Conservation (phyloP, 805 yeast genomes). For the Wickerhamomyces alni region DNA sequence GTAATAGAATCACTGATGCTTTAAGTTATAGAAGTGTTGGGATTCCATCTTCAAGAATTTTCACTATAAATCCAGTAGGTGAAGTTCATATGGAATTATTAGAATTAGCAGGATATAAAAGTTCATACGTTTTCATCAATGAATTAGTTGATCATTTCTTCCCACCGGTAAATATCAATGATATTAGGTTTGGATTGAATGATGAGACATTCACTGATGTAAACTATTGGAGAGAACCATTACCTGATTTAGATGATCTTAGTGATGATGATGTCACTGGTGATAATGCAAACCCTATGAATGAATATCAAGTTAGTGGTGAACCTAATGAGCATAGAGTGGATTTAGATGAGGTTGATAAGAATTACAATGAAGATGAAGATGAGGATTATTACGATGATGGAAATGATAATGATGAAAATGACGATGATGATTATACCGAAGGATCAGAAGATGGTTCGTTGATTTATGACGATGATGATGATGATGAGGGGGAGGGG, state of each 20-base stretch:
- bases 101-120: slow-evolving; percentile 87
- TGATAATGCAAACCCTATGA: slow-evolving; percentile 6
- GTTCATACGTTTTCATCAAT: slow-evolving; percentile 82
- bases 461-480: slow-evolving; percentile 19
- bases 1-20: slow-evolving; percentile 95
- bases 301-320: slow-evolving; percentile 4
- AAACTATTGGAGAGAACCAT: slow-evolving; percentile 87
- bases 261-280: slow-evolving; percentile 38
- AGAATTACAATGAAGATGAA: slow-evolving; percentile 14
- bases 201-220: slow-evolving; percentile 68
- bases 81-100: slow-evolving; percentile 96
- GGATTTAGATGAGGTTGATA: slow-evolving; percentile 14
- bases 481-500: slow-evolving; percentile 28
- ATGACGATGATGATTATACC: slow-evolving; percentile 20
- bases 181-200: slow-evolving; percentile 15
- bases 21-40: slow-evolving; percentile 90
- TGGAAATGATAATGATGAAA: slow-evolving; percentile 17
- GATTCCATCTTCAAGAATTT: slow-evolving; percentile 88
- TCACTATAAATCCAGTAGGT: slow-evolving; percentile 93
- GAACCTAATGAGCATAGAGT: slow-evolving; percentile 5
- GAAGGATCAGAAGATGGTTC: no score
- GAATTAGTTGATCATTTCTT: slow-evolving; percentile 96
- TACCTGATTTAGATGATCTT: slow-evolving; percentile 54
- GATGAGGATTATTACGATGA: slow-evolving; percentile 18
- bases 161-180: slow-evolving; percentile 60